phyloP scores from a whole-genome alignment of 495 filamentous ascomycete genomes.

The Podospora comata region DNA sequence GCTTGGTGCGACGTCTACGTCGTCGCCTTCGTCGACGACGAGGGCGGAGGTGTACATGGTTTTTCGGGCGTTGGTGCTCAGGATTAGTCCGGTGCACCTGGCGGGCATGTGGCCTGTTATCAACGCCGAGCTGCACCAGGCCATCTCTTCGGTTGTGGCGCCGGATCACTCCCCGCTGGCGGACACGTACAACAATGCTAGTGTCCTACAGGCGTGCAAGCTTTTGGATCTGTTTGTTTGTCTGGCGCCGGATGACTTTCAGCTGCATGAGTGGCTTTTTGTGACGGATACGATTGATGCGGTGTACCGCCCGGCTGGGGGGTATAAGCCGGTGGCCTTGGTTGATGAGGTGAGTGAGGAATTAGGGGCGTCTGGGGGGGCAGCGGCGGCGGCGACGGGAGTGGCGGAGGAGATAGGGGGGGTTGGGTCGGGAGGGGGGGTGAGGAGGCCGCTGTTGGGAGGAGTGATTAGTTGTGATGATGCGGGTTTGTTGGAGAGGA shows the following conservation, averaged over 20 bases:
- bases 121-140: slow-evolving; percentile 80
- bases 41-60: slow-evolving; percentile 88
- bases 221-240: slow-evolving; percentile 81
- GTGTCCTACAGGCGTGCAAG: slow-evolving; percentile 86
- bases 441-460: slow-evolving; percentile 49
- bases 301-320: slow-evolving; percentile 73
- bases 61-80: slow-evolving; percentile 73
- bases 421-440: slow-evolving; percentile 17
- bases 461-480: slow-evolving; percentile 37
- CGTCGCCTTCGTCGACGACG: slow-evolving; percentile 86
- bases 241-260: slow-evolving; percentile 91
- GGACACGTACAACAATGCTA: slow-evolving; percentile 71
- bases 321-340: slow-evolving; percentile 69
- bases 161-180: slow-evolving; percentile 56
- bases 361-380: slow-evolving; percentile 47
- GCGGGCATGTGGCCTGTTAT: slow-evolving; percentile 85
- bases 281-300: slow-evolving; percentile 96
- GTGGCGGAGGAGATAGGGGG: slow-evolving; percentile 31
- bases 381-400: background rate
- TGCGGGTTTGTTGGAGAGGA: slow-evolving; percentile 50
- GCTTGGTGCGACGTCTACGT: slow-evolving; percentile 76
- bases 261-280: slow-evolving; percentile 93
- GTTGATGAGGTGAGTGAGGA: slow-evolving; percentile 83
- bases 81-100: slow-evolving; percentile 71
- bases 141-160: slow-evolving; percentile 70